Percentiles rank a stretch among this genome's conserved stretches.
Evolutionary conservation across 1,139 yeast species (phyloP).

Genomic region (Blastobotrys niveus): DNA sequence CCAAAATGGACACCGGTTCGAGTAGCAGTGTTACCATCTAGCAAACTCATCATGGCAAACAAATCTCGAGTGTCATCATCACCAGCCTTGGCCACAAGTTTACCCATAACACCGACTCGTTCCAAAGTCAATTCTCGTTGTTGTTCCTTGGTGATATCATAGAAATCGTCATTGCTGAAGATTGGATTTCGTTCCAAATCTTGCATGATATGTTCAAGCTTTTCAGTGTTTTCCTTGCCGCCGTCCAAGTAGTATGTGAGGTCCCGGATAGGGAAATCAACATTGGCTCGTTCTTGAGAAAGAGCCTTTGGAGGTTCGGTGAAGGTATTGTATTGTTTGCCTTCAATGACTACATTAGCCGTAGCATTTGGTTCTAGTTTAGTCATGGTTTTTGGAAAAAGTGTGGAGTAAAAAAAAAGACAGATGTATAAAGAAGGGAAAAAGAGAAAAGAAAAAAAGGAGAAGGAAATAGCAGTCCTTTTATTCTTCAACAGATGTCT

Average conservation of each 20-base stretch:
- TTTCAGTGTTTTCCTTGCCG: slow-evolving; percentile 41
- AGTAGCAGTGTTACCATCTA: slow-evolving; percentile 60
- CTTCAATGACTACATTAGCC: slow-evolving; percentile 29
- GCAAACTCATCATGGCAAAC: slow-evolving; percentile 39
- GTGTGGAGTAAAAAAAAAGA: not conserved
- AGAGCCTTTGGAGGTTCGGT: slow-evolving; percentile 37
- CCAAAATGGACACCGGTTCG: slow-evolving; percentile 69
- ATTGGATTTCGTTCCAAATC: slow-evolving; percentile 53
- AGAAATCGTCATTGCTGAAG: slow-evolving; percentile 45
- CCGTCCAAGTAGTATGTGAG: slow-evolving; percentile 54
- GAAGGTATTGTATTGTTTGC: slow-evolving; percentile 30
- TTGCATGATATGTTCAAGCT: slow-evolving; percentile 43
- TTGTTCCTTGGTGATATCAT: slow-evolving; percentile 47
- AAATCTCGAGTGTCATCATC: slow-evolving; percentile 33
- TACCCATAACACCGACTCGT: slow-evolving; percentile 46
- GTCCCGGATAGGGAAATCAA: slow-evolving; percentile 44
- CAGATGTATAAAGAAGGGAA: too few relatives aligned
- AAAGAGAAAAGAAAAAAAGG: not conserved
- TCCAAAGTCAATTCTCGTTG: slow-evolving; percentile 49
- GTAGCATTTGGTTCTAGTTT: slow-evolving; percentile 20
- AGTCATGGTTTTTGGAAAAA: slow-evolving; percentile 1
- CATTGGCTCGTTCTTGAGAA: slow-evolving; percentile 45
- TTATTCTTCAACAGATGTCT: too few relatives aligned
- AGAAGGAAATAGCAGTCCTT: not conserved
- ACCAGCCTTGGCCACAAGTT: slow-evolving; percentile 39